Percentiles rank a stretch among this genome's conserved stretches.
These are phyloP conservation scores for Zea luxurians DNA, from an alignment of 176 grass and related monocot species.

Conservation along the genomic window DNA sequence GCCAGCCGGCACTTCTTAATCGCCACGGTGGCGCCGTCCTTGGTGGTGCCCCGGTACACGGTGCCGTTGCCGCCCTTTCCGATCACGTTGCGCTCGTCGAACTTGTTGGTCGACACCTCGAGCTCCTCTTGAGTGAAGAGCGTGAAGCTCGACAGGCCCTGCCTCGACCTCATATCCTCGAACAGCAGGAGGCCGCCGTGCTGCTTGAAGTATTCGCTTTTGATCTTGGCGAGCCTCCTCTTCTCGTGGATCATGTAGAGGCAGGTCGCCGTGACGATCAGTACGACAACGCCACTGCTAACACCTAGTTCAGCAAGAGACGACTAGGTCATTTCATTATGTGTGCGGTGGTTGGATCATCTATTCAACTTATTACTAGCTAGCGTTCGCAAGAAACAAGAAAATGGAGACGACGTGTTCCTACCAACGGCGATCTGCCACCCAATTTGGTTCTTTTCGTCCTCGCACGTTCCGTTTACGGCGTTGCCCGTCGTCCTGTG, in stretches of 20 bases:
- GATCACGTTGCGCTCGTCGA: slow-evolving; percentile 57
- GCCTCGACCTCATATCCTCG: slow-evolving; percentile 62
- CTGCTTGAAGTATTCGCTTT: slow-evolving; percentile 56
- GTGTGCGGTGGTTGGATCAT: slow-evolving; percentile 1
- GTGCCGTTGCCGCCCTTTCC: slow-evolving; percentile 72
- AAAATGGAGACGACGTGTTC: not conserved
- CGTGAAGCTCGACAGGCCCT: slow-evolving; percentile 54
- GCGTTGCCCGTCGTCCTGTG: slow-evolving; percentile 39
- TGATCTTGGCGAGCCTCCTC: slow-evolving; percentile 45
- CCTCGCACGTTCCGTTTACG: slow-evolving; percentile 43
- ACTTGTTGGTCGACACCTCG: slow-evolving; percentile 51
- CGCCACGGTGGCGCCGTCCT: slow-evolving; percentile 38
- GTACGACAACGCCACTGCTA: slow-evolving; percentile 28
- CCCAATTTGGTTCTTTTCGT: slow-evolving; percentile 28
- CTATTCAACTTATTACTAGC: not conserved
- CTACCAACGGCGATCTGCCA: slow-evolving; percentile 67
- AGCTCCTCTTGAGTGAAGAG: slow-evolving; percentile 68
- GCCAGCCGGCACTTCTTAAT: slow-evolving; percentile 54
- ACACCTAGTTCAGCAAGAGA: slow-evolving; percentile 36
- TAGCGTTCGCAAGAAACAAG: not conserved
- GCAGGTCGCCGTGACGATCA: slow-evolving; percentile 27
- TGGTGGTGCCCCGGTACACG: slow-evolving; percentile 64
- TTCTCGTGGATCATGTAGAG: slow-evolving; percentile 49
- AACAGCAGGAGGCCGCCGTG: slow-evolving; percentile 61
- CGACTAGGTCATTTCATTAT: not conserved